A percentile compares a stretch with the other conserved stretches of the same genome.
phyloP scores from a whole-genome alignment of 306 rosid species.

The Castanospermum australe region DNA sequence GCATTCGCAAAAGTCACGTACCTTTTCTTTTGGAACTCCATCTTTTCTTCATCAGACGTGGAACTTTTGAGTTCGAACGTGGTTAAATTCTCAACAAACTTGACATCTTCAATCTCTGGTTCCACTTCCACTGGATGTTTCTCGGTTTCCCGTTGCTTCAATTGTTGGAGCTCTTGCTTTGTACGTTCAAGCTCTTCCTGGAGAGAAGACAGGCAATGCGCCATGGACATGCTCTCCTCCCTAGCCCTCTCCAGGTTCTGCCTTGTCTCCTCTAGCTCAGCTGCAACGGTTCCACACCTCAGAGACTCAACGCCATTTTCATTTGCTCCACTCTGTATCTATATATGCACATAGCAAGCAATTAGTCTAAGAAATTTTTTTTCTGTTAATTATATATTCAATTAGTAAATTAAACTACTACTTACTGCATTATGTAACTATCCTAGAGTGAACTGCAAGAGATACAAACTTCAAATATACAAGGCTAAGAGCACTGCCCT shows the following conservation, averaged over 20 bases:
- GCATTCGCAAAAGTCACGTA: conserved; percentile 65
- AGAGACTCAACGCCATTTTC: conserved; percentile 28
- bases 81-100: conserved; percentile 38
- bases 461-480: background rate
- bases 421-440: background rate
- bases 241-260: conserved; percentile 51
- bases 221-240: conserved; percentile 55
- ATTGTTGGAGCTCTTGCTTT: conserved; percentile 44
- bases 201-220: conserved; percentile 47
- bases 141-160: conserved; percentile 40
- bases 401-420: background rate
- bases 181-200: conserved; percentile 56
- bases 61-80: conserved; percentile 20
- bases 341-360: background rate
- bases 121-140: conserved; percentile 32
- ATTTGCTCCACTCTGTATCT: conserved; percentile 39
- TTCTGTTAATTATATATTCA: background rate
- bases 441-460: background rate
- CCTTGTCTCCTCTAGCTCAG: conserved; percentile 55
- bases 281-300: conserved; percentile 35
- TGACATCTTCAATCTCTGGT: conserved; percentile 45
- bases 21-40: conserved; percentile 69
- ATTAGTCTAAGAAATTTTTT: background rate
- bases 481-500: background rate
- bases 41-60: background rate